phyloP scores from a whole-genome alignment of 805 yeast genomes.

The Kockiozyma suomiensis region DNA sequence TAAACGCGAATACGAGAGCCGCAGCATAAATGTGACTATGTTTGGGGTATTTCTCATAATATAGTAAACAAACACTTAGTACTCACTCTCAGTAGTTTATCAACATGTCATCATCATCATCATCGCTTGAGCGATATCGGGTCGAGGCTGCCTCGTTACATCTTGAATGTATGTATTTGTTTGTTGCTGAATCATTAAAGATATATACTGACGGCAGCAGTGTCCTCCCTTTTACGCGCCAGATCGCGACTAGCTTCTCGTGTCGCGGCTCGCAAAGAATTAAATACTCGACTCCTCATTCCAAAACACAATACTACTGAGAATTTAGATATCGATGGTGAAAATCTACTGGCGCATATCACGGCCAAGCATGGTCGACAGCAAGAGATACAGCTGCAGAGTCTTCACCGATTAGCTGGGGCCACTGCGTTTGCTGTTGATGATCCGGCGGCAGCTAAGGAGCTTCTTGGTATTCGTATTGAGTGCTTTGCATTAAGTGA shows the following conservation, averaged over 20 bases:
- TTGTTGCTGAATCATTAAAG: too few relatives aligned
- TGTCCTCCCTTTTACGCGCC: neutral
- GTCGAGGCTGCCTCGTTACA: conserved; percentile 1
- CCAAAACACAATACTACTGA: neutral
- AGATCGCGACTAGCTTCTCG: conserved; percentile 6
- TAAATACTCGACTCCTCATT: neutral
- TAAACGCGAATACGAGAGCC: neutral
- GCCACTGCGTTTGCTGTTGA: conserved; percentile 28
- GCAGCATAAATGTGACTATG: neutral
- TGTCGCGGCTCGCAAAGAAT: neutral
- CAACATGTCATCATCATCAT: neutral
- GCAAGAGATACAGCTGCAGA: conserved; percentile 15
- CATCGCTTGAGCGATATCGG: conserved; percentile 3
- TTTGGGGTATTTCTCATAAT: neutral
- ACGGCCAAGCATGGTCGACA: conserved; percentile 15
- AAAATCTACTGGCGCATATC: conserved; percentile 12
- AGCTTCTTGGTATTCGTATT: conserved; percentile 32
- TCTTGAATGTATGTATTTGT: neutral
- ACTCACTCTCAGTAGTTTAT: neutral
- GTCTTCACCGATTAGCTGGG: conserved; percentile 28
- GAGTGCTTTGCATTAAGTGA: conserved; percentile 26
- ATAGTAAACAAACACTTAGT: neutral
- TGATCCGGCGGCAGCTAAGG: conserved; percentile 19
- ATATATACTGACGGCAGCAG: neutral
- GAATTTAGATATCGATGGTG: neutral